These are phyloP conservation scores for Hypoxylon lienhwacheense DNA, from an alignment of 495 filamentous ascomycete species.

Conservation along the genomic window DNA sequence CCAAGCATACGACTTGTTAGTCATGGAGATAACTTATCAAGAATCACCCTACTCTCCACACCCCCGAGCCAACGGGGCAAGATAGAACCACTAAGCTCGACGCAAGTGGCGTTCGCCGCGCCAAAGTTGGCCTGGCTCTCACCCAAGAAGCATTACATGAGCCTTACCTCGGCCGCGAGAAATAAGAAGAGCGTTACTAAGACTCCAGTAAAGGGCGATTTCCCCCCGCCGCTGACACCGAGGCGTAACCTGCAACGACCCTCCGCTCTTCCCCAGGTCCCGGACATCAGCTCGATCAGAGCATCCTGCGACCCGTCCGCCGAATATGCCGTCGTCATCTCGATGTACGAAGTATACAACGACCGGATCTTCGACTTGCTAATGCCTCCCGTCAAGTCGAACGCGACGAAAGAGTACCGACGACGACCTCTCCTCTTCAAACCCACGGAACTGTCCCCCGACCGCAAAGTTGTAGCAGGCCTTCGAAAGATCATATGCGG, in stretches of 20 bases:
- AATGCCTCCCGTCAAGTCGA: conserved; percentile 54
- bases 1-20: conserved; percentile 48
- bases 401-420: conserved; percentile 65
- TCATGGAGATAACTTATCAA: conserved; percentile 33
- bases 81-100: neutral
- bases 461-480: conserved; percentile 89
- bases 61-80: conserved; percentile 25
- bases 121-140: conserved; percentile 35
- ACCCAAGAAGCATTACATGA: conserved; percentile 48
- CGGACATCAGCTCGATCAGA: conserved; percentile 70
- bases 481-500: conserved; percentile 86
- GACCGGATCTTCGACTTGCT: conserved; percentile 96
- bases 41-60: conserved; percentile 22
- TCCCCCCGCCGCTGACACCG: conserved; percentile 50
- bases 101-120: conserved; percentile 30
- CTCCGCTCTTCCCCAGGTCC: conserved; percentile 67
- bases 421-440: conserved; percentile 84
- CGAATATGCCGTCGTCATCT: conserved; percentile 87
- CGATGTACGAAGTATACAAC: conserved; percentile 99
- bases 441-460: conserved; percentile 76
- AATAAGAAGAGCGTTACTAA: conserved; percentile 48
- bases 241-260: conserved; percentile 63
- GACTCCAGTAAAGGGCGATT: conserved; percentile 46
- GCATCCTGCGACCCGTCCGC: conserved; percentile 68
- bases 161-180: conserved; percentile 43